These are phyloP conservation scores for Populus davidiana DNA, from an alignment of 345 rosid species.

Conservation along the genomic window DNA sequence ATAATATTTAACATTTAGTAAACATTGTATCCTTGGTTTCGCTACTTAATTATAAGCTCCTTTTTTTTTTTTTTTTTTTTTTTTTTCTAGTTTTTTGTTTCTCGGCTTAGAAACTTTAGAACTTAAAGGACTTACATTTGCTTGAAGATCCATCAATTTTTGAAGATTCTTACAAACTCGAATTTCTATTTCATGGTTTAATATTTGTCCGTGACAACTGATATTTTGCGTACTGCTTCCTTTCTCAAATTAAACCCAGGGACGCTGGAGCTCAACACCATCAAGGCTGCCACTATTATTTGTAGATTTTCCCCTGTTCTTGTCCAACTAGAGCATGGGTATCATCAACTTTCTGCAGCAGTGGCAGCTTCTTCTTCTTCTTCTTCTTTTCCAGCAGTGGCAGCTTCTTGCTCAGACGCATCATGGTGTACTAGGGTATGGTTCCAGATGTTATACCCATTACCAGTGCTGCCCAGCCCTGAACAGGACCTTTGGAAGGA, in stretches of 20 bases:
- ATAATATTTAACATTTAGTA: slow-evolving; percentile 4
- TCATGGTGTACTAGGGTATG: slow-evolving; percentile 1
- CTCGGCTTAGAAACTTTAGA: not conserved
- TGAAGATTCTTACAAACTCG: not conserved
- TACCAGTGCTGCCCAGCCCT: not conserved
- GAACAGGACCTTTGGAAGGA: no score
- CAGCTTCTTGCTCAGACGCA: slow-evolving; percentile 6
- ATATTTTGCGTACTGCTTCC: not conserved
- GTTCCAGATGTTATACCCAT: slow-evolving; percentile 3
- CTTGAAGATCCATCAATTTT: not conserved
- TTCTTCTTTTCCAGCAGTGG: not conserved
- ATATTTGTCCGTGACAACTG: not conserved
- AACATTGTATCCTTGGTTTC: not conserved
- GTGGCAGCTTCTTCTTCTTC: not conserved
- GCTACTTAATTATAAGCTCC: not conserved
- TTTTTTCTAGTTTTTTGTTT: not conserved
- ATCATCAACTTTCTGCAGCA: slow-evolving; percentile 4
- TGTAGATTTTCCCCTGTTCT: slow-evolving; percentile 3
- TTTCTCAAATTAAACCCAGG: not conserved
- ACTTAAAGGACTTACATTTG: not conserved
- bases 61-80: no score
- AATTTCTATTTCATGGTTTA: not conserved
- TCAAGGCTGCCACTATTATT: not conserved
- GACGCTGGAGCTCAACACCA: not conserved
- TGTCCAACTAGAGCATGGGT: slow-evolving; percentile 10